Base-by-base conservation (phyloP, 2,329 filamentous ascomycete genomes). In the Blastomyces percursus region DNA sequence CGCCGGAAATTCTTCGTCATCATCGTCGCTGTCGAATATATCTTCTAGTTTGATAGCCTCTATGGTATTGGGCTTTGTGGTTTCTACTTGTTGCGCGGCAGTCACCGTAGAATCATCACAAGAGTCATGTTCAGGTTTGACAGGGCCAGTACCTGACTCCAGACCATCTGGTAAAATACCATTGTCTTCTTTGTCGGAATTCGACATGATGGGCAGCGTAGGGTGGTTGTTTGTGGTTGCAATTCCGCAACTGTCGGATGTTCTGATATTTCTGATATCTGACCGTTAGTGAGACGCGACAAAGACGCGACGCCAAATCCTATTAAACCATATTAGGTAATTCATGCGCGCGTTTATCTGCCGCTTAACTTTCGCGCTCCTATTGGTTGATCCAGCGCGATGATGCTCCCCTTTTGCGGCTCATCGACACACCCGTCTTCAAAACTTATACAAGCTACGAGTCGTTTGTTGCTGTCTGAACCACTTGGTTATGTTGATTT, bases 11-110 rank as follows among this genome's bases (percentile, higher is more conserved):
- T 85, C 83, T 44, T 78, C 74, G 57, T 77, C 73, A 24, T 82
- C 79, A 58, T 85, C 82, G 57, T 83, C 82, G 46, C 82, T 82
- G 63, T 80, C 80, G 66, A 87, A 86, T 60, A 87, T 76, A 61
- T 84, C 82, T 65, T 86, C 84, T 21, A 87, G 69, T 38, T 78
- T 79, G 50, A 78, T 72, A 32, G 73, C 70, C 14, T 54, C 51
- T n/a, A 32, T 46, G 59, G 64, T 50, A 67, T 67, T 58, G 69
- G 72, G 74, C 70, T 58, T 66, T n/a, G 63, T 67, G 55, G 72
- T 72, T 54, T 75, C 72, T 46, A 63, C 24, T 19, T 46, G 9
- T 48, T 21, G 46, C 8, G 44, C 16, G 30, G 58, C 19, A 24
- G 19, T 8, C 40, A 2, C 42, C 32, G 12, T 21, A 19, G 12